Base-by-base conservation (phyloP, 108 stramenopile species). In the Nitzschia sp. region DNA sequence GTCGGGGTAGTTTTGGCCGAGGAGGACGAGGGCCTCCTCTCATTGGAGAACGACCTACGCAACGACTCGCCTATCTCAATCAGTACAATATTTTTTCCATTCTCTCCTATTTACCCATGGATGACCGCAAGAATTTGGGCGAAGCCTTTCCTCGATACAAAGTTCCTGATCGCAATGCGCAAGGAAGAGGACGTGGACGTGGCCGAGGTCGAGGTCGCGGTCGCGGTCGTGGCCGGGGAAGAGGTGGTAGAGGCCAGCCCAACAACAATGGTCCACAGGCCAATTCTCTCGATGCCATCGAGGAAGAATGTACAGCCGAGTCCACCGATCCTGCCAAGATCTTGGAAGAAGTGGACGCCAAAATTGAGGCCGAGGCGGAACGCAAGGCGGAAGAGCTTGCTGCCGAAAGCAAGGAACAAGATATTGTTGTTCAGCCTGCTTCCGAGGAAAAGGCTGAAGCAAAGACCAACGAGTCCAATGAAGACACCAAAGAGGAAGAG, bases 71-170 rank as follows among this genome's bases (percentile, higher is more conserved):
- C 14, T 19, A 19, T 12, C 38, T 64, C 40, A 72, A 72, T 53
- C 37, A 54, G 10, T 72, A 64, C 55, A 52, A 63, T 29, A 39
- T 42, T 1, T 48, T 29, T 39, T 22, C 19, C 0, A 44, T 72
- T 11, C 52, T 53, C 46, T 53, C 61, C 17, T 64, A 12, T 43
- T 56, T 72, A 55, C 38, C 61, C 8, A 6, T 40, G 0, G 71
- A 72, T 7, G 71, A 72, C 12, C 71, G 52, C 17, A 53, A 64
- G 53, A 41, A 7, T 26, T 37, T 72, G 54, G 63, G 55, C n/a
- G 17, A 54, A 38, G 71, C 71, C 8, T 72, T 55, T 50, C 71
- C 71, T 6, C 41, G 59, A 19, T 72, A 64, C 37, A 34, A 34
- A 34, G 5, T 20, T 51, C 17, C 50, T 17, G 50, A 51, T 51